A percentile compares a stretch with the other conserved stretches of the same genome.
Conservation (phyloP, 2,329 filamentous ascomycete genomes). For the Nothomitra cinnamomea region DNA sequence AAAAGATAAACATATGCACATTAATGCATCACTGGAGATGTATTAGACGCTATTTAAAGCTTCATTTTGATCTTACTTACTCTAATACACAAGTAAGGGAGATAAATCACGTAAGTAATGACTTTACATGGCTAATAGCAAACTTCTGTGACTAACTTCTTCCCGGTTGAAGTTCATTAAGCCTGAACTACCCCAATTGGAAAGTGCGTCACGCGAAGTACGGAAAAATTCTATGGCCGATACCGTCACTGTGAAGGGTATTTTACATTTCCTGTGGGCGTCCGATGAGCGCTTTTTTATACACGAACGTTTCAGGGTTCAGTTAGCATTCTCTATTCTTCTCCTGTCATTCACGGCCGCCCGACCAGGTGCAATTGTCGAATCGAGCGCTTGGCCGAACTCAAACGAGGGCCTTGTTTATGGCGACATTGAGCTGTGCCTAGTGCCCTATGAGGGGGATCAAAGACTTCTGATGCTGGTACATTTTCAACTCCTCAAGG, state of each 20-base stretch:
- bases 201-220: background rate
- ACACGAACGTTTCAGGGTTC: background rate
- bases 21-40: too few relatives aligned
- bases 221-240: background rate
- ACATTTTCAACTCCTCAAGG: background rate
- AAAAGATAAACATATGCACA: too few relatives aligned
- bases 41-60: too few relatives aligned
- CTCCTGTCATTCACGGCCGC: background rate
- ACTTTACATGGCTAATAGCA: too few relatives aligned
- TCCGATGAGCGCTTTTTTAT: background rate
- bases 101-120: too few relatives aligned
- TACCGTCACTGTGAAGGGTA: background rate
- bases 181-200: background rate
- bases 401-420: background rate
- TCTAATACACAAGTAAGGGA: too few relatives aligned
- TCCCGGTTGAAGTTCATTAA: background rate
- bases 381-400: background rate
- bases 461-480: background rate
- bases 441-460: background rate
- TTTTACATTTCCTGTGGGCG: background rate
- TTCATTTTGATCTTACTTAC: too few relatives aligned
- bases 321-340: background rate
- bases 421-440: background rate
- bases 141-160: too few relatives aligned
- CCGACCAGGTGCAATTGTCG: background rate